Base-by-base conservation (phyloP, 257 asterid species). In the Oldenlandia corymbosa region DNA sequence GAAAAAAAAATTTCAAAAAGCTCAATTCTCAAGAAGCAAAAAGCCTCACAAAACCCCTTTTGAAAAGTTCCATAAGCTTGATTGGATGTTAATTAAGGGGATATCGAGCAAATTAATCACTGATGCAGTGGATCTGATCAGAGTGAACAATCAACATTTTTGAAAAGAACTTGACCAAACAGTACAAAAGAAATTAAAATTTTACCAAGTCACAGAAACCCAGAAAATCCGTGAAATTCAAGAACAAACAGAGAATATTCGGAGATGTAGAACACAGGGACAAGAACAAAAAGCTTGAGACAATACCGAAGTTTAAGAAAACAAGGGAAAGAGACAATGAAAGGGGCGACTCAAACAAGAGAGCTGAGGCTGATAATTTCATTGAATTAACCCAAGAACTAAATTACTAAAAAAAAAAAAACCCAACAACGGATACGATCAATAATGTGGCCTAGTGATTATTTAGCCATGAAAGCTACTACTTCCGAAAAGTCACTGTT, bases 401-500 rank as follows among this genome's bases (percentile, higher is more conserved):
- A n/a, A n/a, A n/a, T n/a, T n/a, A n/a, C n/a, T n/a, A n/a, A n/a
- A n/a, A n/a, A n/a, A n/a, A n/a, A n/a, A 49, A 64, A 52, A 55
- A 66, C 64, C 79, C 52, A 54, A 72, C 66, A 26, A 41, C 23
- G 5, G 26, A 20, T n/a, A 34, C 14, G 36, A 46, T 13, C 37
- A 37, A 47, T 31, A 48, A 62, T 2, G 46, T 55, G n/a, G 48
- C 28, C 60, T 32, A 17, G 69, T 61, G 65, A 39, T 17, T 31
- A 63, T n/a, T n/a, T 62, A 59, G 71, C 69, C 76, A 42, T 42
- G 77, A 76, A 62, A 71, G 77, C 71, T 67, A 71, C 66, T 51
- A 43, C 42, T 51, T 47, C 3, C 9, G 37, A 63, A 32, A 14
- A 51, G 68, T 68, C 58, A 52, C 62, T 74, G 20, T 45, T 58